Base-by-base conservation (phyloP, 495 filamentous ascomycete species). In the Cenococcum geophilum region DNA sequence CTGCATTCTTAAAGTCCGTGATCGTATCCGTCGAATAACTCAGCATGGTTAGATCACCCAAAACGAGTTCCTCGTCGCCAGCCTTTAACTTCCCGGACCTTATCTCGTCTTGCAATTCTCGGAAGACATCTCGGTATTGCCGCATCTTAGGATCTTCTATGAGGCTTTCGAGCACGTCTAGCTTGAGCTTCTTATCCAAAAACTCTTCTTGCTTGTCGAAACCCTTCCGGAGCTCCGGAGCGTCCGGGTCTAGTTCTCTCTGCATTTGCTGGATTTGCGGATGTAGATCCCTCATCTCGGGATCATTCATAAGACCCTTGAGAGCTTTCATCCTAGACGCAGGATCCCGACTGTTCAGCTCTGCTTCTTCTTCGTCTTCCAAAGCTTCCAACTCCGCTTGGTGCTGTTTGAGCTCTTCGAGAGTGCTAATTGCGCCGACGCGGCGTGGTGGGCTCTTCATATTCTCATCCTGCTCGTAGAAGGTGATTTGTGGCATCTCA, bases 311-410 rank as follows among this genome's bases (percentile, higher is more conserved):
- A 10, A 51, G 6, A 8, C 16, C 47, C 14, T 18, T 32, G 12
- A 35, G 21, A 0, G 54, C 47, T 0, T 52, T 16, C 49, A 37
- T 25, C 58, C 58, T 58, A 23, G 43, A 12, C 20, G 34, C 45
- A 5, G 4, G 36, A 20, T 65, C 63, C 35, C 57, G 20, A 12
- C 54, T 43, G 22, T 42, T 57, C n/a, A 48, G 49, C 40, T 42
- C 43, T 49, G 21, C 25, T 16, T 52, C 49, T 16, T 52, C 49
- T 20, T 52, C 49, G 5, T 25, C 21, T 11, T 52, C 49, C 6
- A 52, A 9, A 22, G 18, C 25, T 16, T 52, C 0, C 1, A 32
- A 23, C 21, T 52, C 49, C 14, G 20, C 20, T 16, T 52, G 20
- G 23, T 52, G 25, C 21, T 6, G 20, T 23, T 23, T 18, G 20